phyloP scores from a whole-genome alignment of 768 basidiomycete genomes.

The Leccinum subgranulosum region DNA sequence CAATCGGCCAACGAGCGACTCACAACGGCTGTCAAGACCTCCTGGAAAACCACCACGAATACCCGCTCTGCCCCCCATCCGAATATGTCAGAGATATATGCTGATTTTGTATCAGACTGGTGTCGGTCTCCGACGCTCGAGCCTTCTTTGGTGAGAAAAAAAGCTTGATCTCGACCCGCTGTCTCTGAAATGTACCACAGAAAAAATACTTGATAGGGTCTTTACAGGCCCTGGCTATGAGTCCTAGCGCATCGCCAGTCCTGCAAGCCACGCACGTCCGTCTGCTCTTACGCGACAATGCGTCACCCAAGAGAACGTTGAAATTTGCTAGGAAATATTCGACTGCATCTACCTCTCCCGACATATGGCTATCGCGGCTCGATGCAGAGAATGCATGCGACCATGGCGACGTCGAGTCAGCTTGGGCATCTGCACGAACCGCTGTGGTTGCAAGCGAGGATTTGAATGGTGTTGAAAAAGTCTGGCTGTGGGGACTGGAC shows the following conservation, averaged over 20 bases:
- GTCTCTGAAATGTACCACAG: constrained; percentile 30
- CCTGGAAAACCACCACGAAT: constrained; percentile 11
- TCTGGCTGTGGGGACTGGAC: constrained; percentile 58
- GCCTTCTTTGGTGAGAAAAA: constrained; percentile 28
- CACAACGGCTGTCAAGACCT: constrained; percentile 26
- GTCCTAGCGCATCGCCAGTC: constrained; percentile 16
- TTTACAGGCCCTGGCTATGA: constrained; percentile 36
- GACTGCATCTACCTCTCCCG: constrained; percentile 33
- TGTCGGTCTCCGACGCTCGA: constrained; percentile 34
- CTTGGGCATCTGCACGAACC: constrained; percentile 46
- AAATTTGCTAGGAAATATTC: constrained; percentile 48
- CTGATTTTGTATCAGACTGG: constrained; percentile 48
- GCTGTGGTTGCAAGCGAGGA: constrained; percentile 27
- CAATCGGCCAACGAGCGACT: constrained; percentile 32
- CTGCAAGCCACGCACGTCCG: constrained; percentile 38
- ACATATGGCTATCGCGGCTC: constrained; percentile 54
- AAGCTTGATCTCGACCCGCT: not conserved
- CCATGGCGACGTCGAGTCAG: constrained; percentile 25
- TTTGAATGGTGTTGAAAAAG: constrained; percentile 28
- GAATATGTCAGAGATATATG: constrained; percentile 36
- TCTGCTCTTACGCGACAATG: constrained; percentile 28
- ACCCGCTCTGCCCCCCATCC: constrained; percentile 20
- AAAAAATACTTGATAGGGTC: constrained; percentile 52
- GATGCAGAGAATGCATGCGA: constrained; percentile 37
- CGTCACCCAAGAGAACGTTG: constrained; percentile 34